These are phyloP conservation scores for Paraphaeosphaeria minitans DNA, from an alignment of 2,329 filamentous ascomycete genomes.

Conservation along the genomic window DNA sequence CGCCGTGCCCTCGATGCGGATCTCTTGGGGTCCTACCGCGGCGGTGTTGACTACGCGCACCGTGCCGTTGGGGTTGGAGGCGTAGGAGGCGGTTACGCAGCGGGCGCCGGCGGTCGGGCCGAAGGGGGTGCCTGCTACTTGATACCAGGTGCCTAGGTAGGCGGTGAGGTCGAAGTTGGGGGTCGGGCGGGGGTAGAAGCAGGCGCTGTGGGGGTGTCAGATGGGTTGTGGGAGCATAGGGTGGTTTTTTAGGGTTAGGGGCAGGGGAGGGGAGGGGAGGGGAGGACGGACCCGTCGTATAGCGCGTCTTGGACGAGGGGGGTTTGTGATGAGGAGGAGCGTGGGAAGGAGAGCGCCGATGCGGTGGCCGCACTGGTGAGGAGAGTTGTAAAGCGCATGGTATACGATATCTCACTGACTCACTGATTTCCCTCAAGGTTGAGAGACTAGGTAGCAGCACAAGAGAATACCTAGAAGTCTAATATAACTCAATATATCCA, in stretches of 20 bases:
- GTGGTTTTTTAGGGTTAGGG: background rate
- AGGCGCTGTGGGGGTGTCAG: conserved; percentile 11
- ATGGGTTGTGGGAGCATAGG: no score
- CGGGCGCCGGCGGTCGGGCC: conserved; percentile 31
- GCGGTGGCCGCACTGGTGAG: background rate
- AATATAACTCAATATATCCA: no score
- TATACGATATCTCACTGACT: no score
- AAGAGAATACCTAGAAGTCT: no score
- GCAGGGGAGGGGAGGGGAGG: background rate
- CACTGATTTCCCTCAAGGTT: no score
- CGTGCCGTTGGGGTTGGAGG: conserved; percentile 33
- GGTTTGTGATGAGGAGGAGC: background rate
- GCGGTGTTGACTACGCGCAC: conserved; percentile 32
- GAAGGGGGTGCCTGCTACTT: conserved; percentile 39
- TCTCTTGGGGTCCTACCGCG: conserved; percentile 18
- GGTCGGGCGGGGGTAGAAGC: conserved; percentile 35
- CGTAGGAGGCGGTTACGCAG: conserved; percentile 32
- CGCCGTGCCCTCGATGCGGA: conserved; percentile 29
- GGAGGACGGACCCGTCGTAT: background rate
- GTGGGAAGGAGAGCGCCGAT: background rate
- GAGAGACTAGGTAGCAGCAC: no score
- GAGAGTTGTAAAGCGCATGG: background rate
- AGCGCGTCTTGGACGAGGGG: conserved; percentile 2
- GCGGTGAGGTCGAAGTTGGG: conserved; percentile 31
- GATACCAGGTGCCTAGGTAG: conserved; percentile 39